Evolutionary conservation across 225 moss, liverwort and hornwort species (phyloP), one percentile per base, ranked within the genome.

Genomic region (Physcomitrellopsis africana): DNA sequence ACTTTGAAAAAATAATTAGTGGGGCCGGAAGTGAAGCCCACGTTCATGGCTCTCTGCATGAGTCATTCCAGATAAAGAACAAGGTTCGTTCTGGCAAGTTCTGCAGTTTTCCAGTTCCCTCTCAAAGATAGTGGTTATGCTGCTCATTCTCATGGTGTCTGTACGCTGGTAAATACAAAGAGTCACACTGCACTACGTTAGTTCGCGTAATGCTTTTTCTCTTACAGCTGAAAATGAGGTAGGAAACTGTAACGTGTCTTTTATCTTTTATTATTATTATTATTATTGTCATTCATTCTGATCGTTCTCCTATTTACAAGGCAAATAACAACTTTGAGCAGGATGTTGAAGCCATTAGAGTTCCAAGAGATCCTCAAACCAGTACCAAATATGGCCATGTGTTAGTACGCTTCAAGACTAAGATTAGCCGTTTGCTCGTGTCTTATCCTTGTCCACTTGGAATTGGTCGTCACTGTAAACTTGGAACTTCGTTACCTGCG

Each of bases 381-480:
- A 95, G 95, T 78, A 85, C 88, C 22, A 82, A 94, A 63, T 95
- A 95, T 88, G 95, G 99, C n/a, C 90, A 92, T 74, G 93, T 81
- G n/a, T 93, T 90, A 77, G 85, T 95, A 29, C 93, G 90, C 76
- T 95, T 95, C 52, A 94, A 95, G 81, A 84, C 90, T 15, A 90
- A 95, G 89, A 94, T 94, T 72, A 58, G 9, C 10, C 43, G 27
- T 62, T 47, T 53, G 11, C 49, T 56, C 49, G 10, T 65, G n/a
- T 45, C 17, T 43, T 24, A 37, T 53, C 51, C 63, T 47, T 51
- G 61, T 72, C 42, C 18, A 46, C 52, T 23, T 37, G 32, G 32
- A 37, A 1, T 37, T 2, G 17, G n/a, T 27, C 23, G 60, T 44
- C 6, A 32, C 15, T 47, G 45, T 58, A 46, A 73, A 51, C 51